Evolutionary conservation across 2,329 filamentous ascomycete species (phyloP), one percentile per base, ranked within the genome.

Genomic region (Fusarium irregulare): DNA sequence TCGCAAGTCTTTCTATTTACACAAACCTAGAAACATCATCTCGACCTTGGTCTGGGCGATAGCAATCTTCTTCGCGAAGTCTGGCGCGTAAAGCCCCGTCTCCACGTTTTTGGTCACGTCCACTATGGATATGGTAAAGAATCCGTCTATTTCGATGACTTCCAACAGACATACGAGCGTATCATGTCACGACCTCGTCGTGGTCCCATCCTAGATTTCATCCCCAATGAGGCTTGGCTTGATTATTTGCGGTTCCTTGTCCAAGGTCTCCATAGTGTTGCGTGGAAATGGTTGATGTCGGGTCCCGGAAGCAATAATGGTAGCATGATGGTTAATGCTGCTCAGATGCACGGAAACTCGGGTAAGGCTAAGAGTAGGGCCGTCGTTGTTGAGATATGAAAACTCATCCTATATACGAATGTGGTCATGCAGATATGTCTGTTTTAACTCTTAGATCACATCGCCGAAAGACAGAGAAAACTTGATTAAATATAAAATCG

Each of bases 51-150:
- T 4, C 81, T 93, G 46, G 93, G 93, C 58, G 94, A 92, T 70
- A 87, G 89, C 9, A 86, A 87, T 59, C 85, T 97, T 8, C 84
- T 95, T 8, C 80, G 84, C 16, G 93, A 97, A 75, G 79, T 92
- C 20, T 93, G 91, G 89, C 87, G 91, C 37, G 88, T 93, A 13
- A 89, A 88, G 66, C 94, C 94, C 0, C 83, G 83, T 14, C 82
- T 97, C 16, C 93, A 97, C 78, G 86, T 97, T 49, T 97, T 96
- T 77, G 94, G 93, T 2, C 94, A 97, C 79, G 87, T 94, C 25
- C 94, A 97, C 81, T 91, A 86, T 75, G 92, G 89, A 11, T 87
- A 91, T 47, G 94, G 93, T 18, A 83, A 83, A 45, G 89, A 94
- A 74, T 79, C 89, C 0, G 85, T 92, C 12, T 91, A 88, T 80